These are phyloP conservation scores for Plasmodium knowlesi DNA, from an alignment of 169 alveolate species.

Conservation along the genomic window DNA sequence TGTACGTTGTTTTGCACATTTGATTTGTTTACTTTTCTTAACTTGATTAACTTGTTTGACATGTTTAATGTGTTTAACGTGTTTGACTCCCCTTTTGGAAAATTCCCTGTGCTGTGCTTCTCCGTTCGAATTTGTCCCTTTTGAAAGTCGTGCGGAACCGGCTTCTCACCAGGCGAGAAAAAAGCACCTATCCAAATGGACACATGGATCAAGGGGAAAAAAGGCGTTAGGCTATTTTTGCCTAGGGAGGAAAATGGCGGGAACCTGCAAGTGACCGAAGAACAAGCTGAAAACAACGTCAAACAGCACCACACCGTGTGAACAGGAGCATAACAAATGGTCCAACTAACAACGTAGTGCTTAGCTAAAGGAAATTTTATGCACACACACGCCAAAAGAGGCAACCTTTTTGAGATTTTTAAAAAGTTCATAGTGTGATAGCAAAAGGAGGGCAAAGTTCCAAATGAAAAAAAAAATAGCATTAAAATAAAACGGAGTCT, in stretches of 20 bases:
- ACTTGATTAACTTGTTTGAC: not conserved
- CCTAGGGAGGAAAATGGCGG: not conserved
- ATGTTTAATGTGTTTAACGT: not conserved
- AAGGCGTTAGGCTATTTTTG: not conserved
- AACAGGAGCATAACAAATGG: not conserved
- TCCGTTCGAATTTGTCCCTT: not conserved
- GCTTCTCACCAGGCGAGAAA: not conserved
- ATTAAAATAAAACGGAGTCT: not conserved
- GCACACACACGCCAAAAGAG: slow-evolving; percentile 6
- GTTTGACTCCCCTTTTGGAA: not conserved
- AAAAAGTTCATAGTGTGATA: not conserved
- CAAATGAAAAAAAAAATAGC: not conserved
- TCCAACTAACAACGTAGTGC: not conserved
- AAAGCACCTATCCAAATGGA: not conserved
- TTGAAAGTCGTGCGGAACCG: not conserved
- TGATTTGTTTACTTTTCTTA: not conserved
- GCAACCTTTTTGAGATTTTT: not conserved
- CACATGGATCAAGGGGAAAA: not conserved
- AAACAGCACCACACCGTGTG: not conserved
- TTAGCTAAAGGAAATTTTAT: not conserved
- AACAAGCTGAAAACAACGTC: not conserved
- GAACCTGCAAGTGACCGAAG: not conserved
- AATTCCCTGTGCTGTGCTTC: not conserved
- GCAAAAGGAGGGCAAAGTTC: not conserved
- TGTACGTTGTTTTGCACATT: not conserved